Evolutionary conservation across 1,139 yeast species (phyloP), one percentile per base, ranked within the genome.

Genomic region (Nematodospora anomalae): DNA sequence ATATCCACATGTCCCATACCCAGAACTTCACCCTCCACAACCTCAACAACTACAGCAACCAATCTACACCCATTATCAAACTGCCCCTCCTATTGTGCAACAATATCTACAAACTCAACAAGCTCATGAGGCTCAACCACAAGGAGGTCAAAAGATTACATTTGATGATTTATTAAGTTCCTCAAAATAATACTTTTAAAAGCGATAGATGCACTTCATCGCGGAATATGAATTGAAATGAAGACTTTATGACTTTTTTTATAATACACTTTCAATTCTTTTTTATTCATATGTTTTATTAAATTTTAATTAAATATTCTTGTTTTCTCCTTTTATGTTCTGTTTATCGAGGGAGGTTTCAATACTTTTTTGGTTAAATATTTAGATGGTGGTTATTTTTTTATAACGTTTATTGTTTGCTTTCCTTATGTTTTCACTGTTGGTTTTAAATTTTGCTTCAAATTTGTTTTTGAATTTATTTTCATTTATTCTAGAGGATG

Each of bases 151-250:
- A 38, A 64, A 61, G 51, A 67, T 70, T 39, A 57, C 69, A 15
- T 69, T 69, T 40, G 63, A 64, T 45, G 74, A 70, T 21, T 60
- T 69, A 44, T 53, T 70, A 43, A 64, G 71, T 23, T 64, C 71
- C 8, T 53, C 63, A 32, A 63, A 63, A 14, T 32, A 21, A 26
- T 14, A 16, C 6, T 11, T n/a, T 25, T 25, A 18, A 18, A 18
- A 18, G 21, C 6, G 8, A 18, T 18, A 18, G 21, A 18, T 18
- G 21, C 8, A 18, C 21, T 8, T 8, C 6, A 18, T 18, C 21
- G 7, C 21, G n/a, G n/a, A n/a, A 18, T 8, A 18, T 18, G 21
- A 18, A 18, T 18, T 18, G 21, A 18, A 18, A 18, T 18, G 21
- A 18, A 8, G 7, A 6, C 6, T 18, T 18, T 18, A 18, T 6